These are phyloP conservation scores for Jatropha multifida DNA, from an alignment of 441 rosid species.

Conservation along the genomic window DNA sequence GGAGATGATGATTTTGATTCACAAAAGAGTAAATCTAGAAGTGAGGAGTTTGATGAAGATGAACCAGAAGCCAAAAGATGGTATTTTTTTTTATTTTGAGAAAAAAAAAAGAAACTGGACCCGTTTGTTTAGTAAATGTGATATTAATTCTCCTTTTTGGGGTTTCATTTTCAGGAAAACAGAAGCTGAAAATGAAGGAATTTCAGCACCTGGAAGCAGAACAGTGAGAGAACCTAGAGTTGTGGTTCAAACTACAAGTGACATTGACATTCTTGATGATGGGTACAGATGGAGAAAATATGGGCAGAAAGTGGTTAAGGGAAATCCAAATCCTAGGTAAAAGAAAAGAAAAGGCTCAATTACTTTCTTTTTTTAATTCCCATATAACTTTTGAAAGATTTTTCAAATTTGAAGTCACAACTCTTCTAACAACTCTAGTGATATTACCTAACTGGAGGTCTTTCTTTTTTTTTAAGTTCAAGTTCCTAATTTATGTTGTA, in stretches of 20 bases:
- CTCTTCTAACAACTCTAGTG: too few species aligned
- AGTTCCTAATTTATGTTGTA: neutral
- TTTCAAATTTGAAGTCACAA: slow-evolving; percentile 5
- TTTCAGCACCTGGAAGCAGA: slow-evolving; percentile 67
- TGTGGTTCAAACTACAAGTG: slow-evolving; percentile 91
- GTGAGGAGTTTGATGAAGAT: slow-evolving; percentile 69
- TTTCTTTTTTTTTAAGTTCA: neutral
- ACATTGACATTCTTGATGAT: slow-evolving; percentile 90
- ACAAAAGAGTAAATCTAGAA: slow-evolving; percentile 56
- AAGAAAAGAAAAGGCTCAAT: neutral
- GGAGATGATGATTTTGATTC: slow-evolving; percentile 73
- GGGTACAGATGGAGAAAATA: slow-evolving; percentile 97
- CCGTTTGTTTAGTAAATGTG: neutral
- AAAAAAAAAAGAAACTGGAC: neutral
- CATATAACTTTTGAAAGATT: neutral
- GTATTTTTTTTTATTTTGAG: slow-evolving; percentile 32
- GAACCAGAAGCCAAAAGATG: slow-evolving; percentile 79
- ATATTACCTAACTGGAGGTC: too few species aligned
- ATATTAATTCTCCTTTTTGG: neutral
- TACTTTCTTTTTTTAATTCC: neutral
- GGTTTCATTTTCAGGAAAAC: slow-evolving; percentile 48
- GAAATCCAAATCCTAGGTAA: slow-evolving; percentile 92
- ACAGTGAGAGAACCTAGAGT: slow-evolving; percentile 84
- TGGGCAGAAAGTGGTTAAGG: slow-evolving; percentile 95
- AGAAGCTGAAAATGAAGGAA: slow-evolving; percentile 72